These are phyloP conservation scores for Xylariaceae sp. DNA, from an alignment of 2,329 filamentous ascomycete genomes.

Conservation along the genomic window DNA sequence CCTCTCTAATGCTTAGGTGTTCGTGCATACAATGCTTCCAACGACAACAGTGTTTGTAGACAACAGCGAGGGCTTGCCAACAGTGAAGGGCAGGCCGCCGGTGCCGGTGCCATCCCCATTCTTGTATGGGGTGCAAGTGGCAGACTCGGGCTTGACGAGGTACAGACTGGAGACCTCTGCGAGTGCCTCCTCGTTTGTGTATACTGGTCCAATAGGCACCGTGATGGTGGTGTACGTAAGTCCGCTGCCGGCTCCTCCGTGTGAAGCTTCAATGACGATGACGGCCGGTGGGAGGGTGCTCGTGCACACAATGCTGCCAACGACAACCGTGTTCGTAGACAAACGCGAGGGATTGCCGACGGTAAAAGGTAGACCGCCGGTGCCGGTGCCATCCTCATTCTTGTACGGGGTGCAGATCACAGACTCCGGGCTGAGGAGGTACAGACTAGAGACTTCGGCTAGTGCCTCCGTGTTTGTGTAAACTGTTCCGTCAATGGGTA, in stretches of 20 bases:
- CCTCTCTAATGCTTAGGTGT: too few species aligned
- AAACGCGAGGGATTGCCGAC: constrained; percentile 29
- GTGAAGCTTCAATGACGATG: too few species aligned
- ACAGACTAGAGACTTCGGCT: constrained; percentile 34
- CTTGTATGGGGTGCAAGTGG: constrained; percentile 8
- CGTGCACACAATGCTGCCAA: constrained; percentile 36
- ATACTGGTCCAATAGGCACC: neutral
- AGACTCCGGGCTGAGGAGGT: constrained; percentile 29
- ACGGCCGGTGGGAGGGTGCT: too few species aligned
- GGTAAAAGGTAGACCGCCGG: constrained; percentile 28
- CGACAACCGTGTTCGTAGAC: constrained; percentile 37
- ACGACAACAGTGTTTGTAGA: neutral
- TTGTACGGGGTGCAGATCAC: constrained; percentile 34
- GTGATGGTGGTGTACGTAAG: constrained; percentile 5
- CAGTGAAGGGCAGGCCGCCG: constrained; percentile 8
- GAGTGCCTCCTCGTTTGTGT: constrained; percentile 4
- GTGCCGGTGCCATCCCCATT: neutral
- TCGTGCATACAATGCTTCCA: neutral
- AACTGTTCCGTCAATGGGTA: constrained; percentile 25
- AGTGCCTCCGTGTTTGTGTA: constrained; percentile 22
- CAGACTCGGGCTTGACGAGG: neutral
- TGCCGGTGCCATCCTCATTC: constrained; percentile 23
- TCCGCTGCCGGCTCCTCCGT: neutral
- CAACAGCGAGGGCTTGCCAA: constrained; percentile 2
- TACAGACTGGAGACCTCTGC: constrained; percentile 17